Evolutionary conservation across 306 rosid species (phyloP), one percentile per base, ranked within the genome.

Genomic region (Quercus bicolor): DNA sequence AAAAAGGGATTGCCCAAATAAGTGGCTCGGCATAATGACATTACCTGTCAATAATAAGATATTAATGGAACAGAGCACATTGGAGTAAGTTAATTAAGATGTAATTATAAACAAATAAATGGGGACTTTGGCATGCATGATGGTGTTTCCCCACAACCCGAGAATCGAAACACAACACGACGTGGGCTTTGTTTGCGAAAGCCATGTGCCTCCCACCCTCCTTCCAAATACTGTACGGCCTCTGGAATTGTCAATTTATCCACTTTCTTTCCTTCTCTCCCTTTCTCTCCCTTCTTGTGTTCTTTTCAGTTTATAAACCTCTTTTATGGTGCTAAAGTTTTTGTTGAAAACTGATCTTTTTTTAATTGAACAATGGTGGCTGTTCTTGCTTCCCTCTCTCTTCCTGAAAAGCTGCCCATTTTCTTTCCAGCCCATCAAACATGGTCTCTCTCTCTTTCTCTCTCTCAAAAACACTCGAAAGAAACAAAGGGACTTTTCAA

Each of bases 201-300:
- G 69, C 89, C 97, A 92, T 90, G 97, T 92, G 97, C 94, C 79
- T 77, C 87, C 93, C 97, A 90, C 91, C 91, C 89, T 78, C 86
- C 76, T 79, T 81, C 69, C 82, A 84, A n/a, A 29, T 66, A 52
- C 69, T 68, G 82, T 77, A 77, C 82, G 79, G 77, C 56, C 62
- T 13, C 75, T 70, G 21, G 28, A 51, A 61, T 51, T 75, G 74
- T 65, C 66, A 66, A 56, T 18, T 53, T 57, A 2, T 62, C 60
- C 24, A 7, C 53, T 18, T 9, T 20, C 23, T 2, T 34, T 57
- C 60, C 43, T 57, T 56, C 40, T 7, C 43, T 37, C 45, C 8
- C 52, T 64, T 24, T 24, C 60, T 5, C 33, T 2, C 4, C 18
- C 14, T 31, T 31, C 12, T 54, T 59, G 64, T 82, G 13, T 37